Conservation (phyloP, 2,329 filamentous ascomycete genomes). For the Atkinsonella texensis region DNA sequence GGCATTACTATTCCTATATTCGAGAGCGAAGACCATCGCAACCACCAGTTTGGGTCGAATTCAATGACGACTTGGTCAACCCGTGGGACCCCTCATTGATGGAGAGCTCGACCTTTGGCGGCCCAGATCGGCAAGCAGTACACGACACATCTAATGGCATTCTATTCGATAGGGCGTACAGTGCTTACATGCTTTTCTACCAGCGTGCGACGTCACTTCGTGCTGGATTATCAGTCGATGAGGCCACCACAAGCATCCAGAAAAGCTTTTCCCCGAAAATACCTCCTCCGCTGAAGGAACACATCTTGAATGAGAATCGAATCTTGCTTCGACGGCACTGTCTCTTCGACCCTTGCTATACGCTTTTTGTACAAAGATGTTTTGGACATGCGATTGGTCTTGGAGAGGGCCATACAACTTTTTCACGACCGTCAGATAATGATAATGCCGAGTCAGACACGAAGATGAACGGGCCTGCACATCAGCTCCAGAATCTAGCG, state of each 20-base stretch:
- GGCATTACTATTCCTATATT: slow-evolving; percentile 95
- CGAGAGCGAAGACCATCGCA: slow-evolving; percentile 56
- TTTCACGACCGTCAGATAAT: not conserved
- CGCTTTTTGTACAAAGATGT: slow-evolving; percentile 51
- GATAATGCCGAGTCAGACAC: slow-evolving; percentile 1
- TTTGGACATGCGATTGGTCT: slow-evolving; percentile 43
- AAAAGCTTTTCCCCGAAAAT: slow-evolving; percentile 29
- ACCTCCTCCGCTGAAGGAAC: slow-evolving; percentile 34
- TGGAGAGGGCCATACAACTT: slow-evolving; percentile 16
- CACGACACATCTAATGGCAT: slow-evolving; percentile 30
- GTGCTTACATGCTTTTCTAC: slow-evolving; percentile 98
- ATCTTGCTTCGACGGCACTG: slow-evolving; percentile 64
- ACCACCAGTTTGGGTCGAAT: slow-evolving; percentile 64
- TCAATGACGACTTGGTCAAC: slow-evolving; percentile 80
- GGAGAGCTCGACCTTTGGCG: slow-evolving; percentile 70
- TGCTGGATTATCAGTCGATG: slow-evolving; percentile 9
- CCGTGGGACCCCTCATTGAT: slow-evolving; percentile 64
- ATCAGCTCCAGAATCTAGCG: slow-evolving; percentile 32
- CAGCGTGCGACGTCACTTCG: slow-evolving; percentile 61
- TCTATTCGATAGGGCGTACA: slow-evolving; percentile 58
- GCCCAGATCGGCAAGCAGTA: slow-evolving; percentile 38
- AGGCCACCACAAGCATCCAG: not conserved
- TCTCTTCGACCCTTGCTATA: slow-evolving; percentile 62
- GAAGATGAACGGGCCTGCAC: slow-evolving; percentile 2
- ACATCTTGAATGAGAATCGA: slow-evolving; percentile 63